These are phyloP conservation scores for Sordaria brevicollis DNA, from an alignment of 495 filamentous ascomycete species.

Conservation along the genomic window DNA sequence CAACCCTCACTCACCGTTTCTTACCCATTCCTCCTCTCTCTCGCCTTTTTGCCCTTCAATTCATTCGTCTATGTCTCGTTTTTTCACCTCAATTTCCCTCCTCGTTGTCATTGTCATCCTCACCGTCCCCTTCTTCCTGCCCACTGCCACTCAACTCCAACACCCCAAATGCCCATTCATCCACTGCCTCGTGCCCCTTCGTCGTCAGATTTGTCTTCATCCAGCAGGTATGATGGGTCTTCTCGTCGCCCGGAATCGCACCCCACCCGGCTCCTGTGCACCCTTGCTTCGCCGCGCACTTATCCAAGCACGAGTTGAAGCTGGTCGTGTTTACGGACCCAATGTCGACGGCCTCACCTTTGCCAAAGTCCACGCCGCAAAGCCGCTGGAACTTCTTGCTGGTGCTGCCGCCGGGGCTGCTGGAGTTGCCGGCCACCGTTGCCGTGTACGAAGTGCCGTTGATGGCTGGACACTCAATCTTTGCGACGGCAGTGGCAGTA, in stretches of 20 bases:
- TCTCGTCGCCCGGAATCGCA: slow-evolving; percentile 20
- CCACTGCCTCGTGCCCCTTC: slow-evolving; percentile 33
- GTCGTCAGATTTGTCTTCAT: slow-evolving; percentile 46
- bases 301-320: slow-evolving; percentile 24
- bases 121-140: not conserved
- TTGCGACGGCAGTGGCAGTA: not conserved
- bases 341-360: slow-evolving; percentile 22
- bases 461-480: slow-evolving; percentile 16
- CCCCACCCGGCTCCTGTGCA: slow-evolving; percentile 31
- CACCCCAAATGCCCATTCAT: slow-evolving; percentile 31
- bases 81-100: not conserved
- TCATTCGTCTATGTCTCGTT: too few relatives aligned
- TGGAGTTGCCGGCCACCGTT: not conserved
- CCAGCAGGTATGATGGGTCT: slow-evolving; percentile 26
- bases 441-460: slow-evolving; percentile 25
- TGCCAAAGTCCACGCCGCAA: slow-evolving; percentile 28
- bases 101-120: not conserved
- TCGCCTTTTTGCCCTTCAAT: not conserved
- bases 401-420: slow-evolving; percentile 1
- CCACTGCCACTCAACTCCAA: not conserved
- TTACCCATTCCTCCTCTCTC: not conserved
- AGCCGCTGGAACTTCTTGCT: slow-evolving; percentile 19
- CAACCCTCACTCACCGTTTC: not conserved
- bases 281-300: slow-evolving; percentile 14
- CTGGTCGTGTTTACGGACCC: slow-evolving; percentile 12